Conservation (phyloP, 2,329 filamentous ascomycete genomes). For the Aspergillus ochraceoroseus region DNA sequence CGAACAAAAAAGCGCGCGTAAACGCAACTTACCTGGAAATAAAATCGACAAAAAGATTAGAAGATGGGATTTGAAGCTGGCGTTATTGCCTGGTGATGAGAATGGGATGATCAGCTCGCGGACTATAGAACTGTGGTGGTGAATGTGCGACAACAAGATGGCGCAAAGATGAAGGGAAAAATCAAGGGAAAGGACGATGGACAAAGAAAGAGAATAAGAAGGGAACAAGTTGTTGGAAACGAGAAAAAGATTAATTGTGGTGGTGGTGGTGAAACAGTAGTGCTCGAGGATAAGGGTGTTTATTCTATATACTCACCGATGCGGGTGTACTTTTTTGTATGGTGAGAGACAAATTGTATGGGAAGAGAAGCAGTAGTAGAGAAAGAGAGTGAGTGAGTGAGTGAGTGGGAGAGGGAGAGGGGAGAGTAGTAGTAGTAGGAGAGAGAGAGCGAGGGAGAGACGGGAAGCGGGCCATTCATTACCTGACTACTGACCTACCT, state of each 20-base stretch:
- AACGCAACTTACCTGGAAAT: constrained; percentile 17
- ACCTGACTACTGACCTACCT: constrained; percentile 11
- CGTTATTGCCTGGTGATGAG: constrained; percentile 15
- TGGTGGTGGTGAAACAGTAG: constrained; percentile 30
- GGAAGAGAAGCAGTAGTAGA: constrained; percentile 32
- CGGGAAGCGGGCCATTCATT: constrained; percentile 25
- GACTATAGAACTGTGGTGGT: constrained; percentile 23
- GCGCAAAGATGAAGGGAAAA: constrained; percentile 25
- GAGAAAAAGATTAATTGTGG: constrained; percentile 23
- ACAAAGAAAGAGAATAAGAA: constrained; percentile 15
- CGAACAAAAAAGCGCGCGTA: constrained; percentile 19
- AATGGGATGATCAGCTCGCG: constrained; percentile 13
- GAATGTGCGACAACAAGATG: constrained; percentile 24
- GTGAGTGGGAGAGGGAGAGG: constrained; percentile 29
- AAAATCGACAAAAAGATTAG: constrained; percentile 14
- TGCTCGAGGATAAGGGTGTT: constrained; percentile 24
- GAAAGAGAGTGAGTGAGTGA: constrained; percentile 29
- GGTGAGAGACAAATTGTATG: constrained; percentile 32
- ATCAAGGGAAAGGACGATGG: constrained; percentile 19
- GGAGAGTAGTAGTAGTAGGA: constrained; percentile 35
- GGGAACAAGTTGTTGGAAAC: constrained; percentile 15
- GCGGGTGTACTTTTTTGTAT: constrained; percentile 40
- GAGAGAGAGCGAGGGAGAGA: constrained; percentile 20
- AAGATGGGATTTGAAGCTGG: constrained; percentile 11
- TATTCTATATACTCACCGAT: constrained; percentile 36